These are phyloP conservation scores for Irpex lacteus DNA, from an alignment of 1,284 basidiomycete genomes.

Conservation along the genomic window DNA sequence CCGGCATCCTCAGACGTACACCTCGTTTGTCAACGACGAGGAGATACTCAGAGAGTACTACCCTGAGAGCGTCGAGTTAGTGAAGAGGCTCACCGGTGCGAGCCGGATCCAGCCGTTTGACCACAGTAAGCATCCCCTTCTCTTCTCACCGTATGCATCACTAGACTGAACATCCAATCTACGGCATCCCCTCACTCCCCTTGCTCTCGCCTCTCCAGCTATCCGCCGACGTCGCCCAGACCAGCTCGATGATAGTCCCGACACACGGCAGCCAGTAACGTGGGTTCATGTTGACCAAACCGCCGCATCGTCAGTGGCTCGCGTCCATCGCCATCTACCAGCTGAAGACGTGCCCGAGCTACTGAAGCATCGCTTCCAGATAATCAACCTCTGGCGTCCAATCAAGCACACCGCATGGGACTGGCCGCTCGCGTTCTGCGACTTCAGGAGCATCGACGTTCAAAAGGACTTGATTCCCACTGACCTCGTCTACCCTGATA, in stretches of 20 bases:
- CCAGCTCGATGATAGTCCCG: slow-evolving; percentile 35
- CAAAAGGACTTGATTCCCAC: slow-evolving; percentile 47
- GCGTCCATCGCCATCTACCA: slow-evolving; percentile 55
- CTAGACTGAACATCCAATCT: no score
- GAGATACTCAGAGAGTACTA: slow-evolving; percentile 55
- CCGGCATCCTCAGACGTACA: slow-evolving; percentile 40
- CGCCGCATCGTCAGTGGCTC: slow-evolving; percentile 39
- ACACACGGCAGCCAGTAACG: slow-evolving; percentile 48
- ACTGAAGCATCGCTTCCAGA: slow-evolving; percentile 52
- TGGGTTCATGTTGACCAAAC: slow-evolving; percentile 57
- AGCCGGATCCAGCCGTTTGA: slow-evolving; percentile 59
- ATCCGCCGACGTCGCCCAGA: slow-evolving; percentile 44
- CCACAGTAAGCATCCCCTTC: slow-evolving; percentile 47
- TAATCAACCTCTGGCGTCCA: slow-evolving; percentile 74
- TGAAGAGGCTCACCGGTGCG: slow-evolving; percentile 62
- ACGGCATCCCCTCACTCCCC: not conserved
- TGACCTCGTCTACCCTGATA: slow-evolving; percentile 50
- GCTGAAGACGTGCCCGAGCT: slow-evolving; percentile 42
- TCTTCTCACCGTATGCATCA: not conserved
- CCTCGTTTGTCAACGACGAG: slow-evolving; percentile 42
- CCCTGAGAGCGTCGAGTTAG: slow-evolving; percentile 53
- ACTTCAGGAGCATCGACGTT: slow-evolving; percentile 52
- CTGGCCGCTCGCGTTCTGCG: slow-evolving; percentile 62
- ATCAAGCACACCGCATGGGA: slow-evolving; percentile 53
- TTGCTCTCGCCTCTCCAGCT: slow-evolving; percentile 26